Conservation (phyloP, 192 early-diverging fungal genomes). For the Pecoramyces ruminantium region DNA sequence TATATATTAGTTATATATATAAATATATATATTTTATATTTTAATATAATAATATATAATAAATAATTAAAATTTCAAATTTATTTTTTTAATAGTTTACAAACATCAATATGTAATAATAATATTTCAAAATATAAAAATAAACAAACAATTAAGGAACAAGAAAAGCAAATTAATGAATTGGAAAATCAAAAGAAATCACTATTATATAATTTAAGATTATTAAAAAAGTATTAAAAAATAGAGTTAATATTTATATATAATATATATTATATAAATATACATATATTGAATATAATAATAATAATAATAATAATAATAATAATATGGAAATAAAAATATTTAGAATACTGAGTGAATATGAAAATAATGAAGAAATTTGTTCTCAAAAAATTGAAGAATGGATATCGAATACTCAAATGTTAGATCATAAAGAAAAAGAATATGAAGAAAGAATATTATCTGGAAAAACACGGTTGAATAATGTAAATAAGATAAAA, state of each 20-base stretch:
- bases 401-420: neutral
- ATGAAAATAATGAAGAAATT: neutral
- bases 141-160: neutral
- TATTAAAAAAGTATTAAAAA: neutral
- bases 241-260: too few species aligned
- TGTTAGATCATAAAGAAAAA: neutral
- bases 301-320: too few species aligned
- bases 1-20: too few species aligned
- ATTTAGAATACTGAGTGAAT: neutral
- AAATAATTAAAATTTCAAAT: too few species aligned
- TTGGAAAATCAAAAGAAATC: neutral
- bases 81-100: too few species aligned
- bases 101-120: neutral
- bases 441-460: neutral
- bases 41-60: too few species aligned
- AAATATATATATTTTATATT: too few species aligned
- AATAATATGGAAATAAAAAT: too few species aligned
- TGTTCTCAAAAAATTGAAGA: neutral
- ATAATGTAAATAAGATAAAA: neutral
- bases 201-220: neutral
- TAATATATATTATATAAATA: too few species aligned
- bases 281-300: too few species aligned
- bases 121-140: neutral
- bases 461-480: neutral
- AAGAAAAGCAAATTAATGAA: neutral